Base-by-base conservation (phyloP, 768 basidiomycete species). In the Rubroboletus pulcherrimus region DNA sequence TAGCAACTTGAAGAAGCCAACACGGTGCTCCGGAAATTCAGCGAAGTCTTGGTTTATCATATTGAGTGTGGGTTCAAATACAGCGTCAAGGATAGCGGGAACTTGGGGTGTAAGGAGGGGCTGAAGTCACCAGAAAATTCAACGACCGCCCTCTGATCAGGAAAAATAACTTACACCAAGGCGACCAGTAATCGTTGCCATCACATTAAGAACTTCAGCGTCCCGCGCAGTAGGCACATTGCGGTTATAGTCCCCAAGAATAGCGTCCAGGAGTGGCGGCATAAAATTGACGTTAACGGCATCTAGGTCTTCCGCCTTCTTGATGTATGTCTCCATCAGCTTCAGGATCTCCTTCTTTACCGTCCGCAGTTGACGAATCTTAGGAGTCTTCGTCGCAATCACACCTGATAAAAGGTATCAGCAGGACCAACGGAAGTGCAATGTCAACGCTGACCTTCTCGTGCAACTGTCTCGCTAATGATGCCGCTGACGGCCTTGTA, bases 21-120 rank as follows among this genome's bases (percentile, higher is more conserved):
- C 86, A 55, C 97, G 91, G 70, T 98, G 96, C 70, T 99, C 97
- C 9, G 97, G 97, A 76, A 82, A 99, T 73, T 98, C 97, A n/a
- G 95, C 78, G 63, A 98, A 96, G 77, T 99, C 96, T 79, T 97
- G 92, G 73, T 98, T 98, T 71, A 99, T 99, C 97, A 98, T 99
- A 64, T 86, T 88, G 55, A 99, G 76, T 5, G 97, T 99, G 42
- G 92, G 91, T 72, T 98, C 95, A 68, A 99, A 98, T 46, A 98
- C 92, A 10, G 96, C 94, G 65, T 98, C 96, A 48, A 99, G 81
- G 56, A 97, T 90, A 9, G 96, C 89, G 3, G 91, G 90, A 17
- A 98, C 89, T 83, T 98, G 94, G 6, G 93, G 90, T 10, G 90
- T 96, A 51, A 98, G 80, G 41, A 94, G 80, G 24, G 80, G 74